Base-by-base conservation (phyloP, 352 stramenopile species). In the Globisporangium barbulae region DNA sequence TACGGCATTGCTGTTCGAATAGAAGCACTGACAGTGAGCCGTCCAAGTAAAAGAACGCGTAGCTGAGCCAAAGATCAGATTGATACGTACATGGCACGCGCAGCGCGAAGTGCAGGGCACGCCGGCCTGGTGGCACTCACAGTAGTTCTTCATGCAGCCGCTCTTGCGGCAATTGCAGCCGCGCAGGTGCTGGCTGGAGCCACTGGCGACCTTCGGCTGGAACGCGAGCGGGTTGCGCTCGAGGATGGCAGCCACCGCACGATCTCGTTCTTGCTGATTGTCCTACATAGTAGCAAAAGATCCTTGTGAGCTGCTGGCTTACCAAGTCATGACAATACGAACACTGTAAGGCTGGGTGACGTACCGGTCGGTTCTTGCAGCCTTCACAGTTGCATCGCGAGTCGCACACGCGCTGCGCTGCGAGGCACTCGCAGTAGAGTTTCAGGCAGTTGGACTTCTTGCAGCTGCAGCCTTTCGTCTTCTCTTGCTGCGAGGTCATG, bases 361-460 rank as follows among this genome's bases (percentile, higher is more conserved):
- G 31, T 44, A 82, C 76, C 8, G 62, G 54, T 53, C 67, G 59
- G 50, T 95, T 95, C 67, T 92, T 92, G 71, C 86, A 95, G n/a
- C 82, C 78, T 69, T 90, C 75, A 48, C 86, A 95, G 68, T 91
- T 83, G 66, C 86, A 95, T 12, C 79, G 79, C 64, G 76, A 69
- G 64, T 88, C 82, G 53, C 86, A 95, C 50, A 88, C 72, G 13
- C 74, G 74, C 45, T 93, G 79, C 2, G 84, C 74, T 0, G 85
- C 81, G 21, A 95, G 81, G 57, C 86, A 95, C 63, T 95, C 86
- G 59, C 86, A 95, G 60, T 95, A 95, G 25, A 99, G 74, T 68
- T 99, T 99, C 8, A 99, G 85, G 68, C 97, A 99, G 61, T 97
- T 96, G 10, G 93, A 98, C 60, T 98, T 98, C 75, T 98, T 98